These are phyloP conservation scores for Lippia alba DNA, from an alignment of 305 asterid species.

Conservation along the genomic window DNA sequence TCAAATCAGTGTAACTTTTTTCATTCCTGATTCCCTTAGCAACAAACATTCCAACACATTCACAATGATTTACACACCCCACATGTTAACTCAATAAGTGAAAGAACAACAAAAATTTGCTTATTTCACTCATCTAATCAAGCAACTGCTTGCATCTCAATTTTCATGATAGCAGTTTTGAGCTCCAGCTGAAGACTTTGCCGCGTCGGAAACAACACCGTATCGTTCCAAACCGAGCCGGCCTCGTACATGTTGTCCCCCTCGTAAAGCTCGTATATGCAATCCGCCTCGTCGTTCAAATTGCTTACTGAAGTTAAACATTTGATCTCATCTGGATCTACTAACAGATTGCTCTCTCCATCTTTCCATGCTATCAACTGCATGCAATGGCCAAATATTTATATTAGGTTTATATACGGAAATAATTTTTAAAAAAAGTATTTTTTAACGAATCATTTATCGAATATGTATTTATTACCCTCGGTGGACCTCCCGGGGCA, in stretches of 20 bases:
- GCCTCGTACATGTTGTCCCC: slow-evolving; percentile 38
- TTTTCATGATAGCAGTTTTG: slow-evolving; percentile 50
- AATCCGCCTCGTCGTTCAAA: slow-evolving; percentile 81
- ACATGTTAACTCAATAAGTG: neutral
- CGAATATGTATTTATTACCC: slow-evolving; percentile 40
- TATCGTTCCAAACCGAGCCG: slow-evolving; percentile 72
- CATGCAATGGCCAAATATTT: neutral
- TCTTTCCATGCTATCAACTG: slow-evolving; percentile 97
- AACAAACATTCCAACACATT: neutral
- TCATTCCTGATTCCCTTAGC: too few species aligned
- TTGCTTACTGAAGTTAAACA: slow-evolving; percentile 58
- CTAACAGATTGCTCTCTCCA: slow-evolving; percentile 66
- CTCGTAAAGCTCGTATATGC: slow-evolving; percentile 67
- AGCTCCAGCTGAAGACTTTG: slow-evolving; percentile 59
- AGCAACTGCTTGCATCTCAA: slow-evolving; percentile 43
- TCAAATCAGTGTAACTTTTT: too few species aligned
- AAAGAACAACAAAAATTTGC: neutral
- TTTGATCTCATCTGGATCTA: slow-evolving; percentile 66
- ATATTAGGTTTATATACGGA: too few species aligned
- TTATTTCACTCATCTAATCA: slow-evolving; percentile 5
- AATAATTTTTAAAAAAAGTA: neutral
- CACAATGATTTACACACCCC: neutral
- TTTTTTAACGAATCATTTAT: neutral
- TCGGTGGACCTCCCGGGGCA: slow-evolving; percentile 66
- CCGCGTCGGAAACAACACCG: slow-evolving; percentile 56